Evolutionary conservation across 2,329 filamentous ascomycete genomes (phyloP).

Genomic region (Aspergillus fischeri): DNA sequence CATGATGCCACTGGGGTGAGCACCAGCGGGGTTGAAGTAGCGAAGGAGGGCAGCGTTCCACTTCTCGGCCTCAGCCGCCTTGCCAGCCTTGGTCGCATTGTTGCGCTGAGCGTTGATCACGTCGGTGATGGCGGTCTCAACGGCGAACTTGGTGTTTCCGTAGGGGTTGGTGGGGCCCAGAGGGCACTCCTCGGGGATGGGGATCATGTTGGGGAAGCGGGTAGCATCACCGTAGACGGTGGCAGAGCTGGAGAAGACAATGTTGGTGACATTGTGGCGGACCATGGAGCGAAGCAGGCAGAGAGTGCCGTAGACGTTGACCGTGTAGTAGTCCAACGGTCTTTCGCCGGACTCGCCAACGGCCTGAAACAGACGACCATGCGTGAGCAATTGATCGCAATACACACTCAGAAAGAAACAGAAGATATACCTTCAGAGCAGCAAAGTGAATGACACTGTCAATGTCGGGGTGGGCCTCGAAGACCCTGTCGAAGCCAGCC

Average conservation of each 20-base stretch:
- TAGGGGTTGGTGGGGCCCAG: conserved; percentile 97
- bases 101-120: conserved; percentile 81
- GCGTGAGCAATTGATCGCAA: background rate
- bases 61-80: conserved; percentile 63
- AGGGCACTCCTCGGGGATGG: conserved; percentile 94
- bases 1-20: conserved; percentile 94
- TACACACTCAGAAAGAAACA: background rate
- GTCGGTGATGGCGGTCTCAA: conserved; percentile 89
- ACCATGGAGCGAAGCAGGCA: conserved; percentile 82
- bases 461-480: conserved; percentile 83
- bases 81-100: conserved; percentile 74
- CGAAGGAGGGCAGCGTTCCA: conserved; percentile 92
- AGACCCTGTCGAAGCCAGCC: conserved; percentile 76
- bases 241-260: conserved; percentile 97
- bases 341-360: conserved; percentile 93
- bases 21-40: conserved; percentile 97
- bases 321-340: conserved; percentile 94
- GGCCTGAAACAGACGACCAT: conserved; percentile 53
- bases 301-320: conserved; percentile 93
- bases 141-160: conserved; percentile 90
- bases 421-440: conserved; percentile 71
- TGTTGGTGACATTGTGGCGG: conserved; percentile 86
- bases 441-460: conserved; percentile 99
- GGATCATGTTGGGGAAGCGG: conserved; percentile 95
- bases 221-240: conserved; percentile 98